These are phyloP conservation scores for Zygnema circumcarinatum DNA, from an alignment of 139 green algal species.

Conservation along the genomic window DNA sequence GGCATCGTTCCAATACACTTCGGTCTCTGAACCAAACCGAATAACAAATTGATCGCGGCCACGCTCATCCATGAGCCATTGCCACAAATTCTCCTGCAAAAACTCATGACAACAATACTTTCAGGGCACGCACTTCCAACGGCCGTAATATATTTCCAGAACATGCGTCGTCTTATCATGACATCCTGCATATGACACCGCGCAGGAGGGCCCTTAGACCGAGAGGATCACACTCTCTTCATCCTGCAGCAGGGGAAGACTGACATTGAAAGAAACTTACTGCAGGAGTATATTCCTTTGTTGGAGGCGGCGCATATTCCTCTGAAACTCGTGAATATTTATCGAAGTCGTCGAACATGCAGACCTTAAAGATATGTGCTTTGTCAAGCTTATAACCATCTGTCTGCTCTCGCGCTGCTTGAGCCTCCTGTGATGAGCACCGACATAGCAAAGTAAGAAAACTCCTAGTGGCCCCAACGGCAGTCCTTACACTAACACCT, in stretches of 20 bases:
- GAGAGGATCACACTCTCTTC: too few relatives aligned
- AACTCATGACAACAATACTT: too few relatives aligned
- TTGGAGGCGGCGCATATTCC: conserved; percentile 67
- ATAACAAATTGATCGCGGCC: conserved; percentile 95
- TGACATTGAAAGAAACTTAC: too few relatives aligned
- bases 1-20: conserved; percentile 83
- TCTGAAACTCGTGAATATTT: conserved; percentile 68
- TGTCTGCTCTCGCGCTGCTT: conserved; percentile 61
- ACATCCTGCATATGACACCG: too few relatives aligned
- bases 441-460: too few relatives aligned
- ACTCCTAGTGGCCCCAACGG: background rate
- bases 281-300: conserved; percentile 64
- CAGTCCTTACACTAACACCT: too few relatives aligned
- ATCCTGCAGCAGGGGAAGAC: too few relatives aligned
- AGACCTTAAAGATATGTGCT: conserved; percentile 89
- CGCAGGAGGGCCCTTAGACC: too few relatives aligned
- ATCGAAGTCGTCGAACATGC: conserved; percentile 94
- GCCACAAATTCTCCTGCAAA: conserved; percentile 84
- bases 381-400: conserved; percentile 97
- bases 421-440: conserved; percentile 65
- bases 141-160: too few relatives aligned
- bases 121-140: too few relatives aligned
- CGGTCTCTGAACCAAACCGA: conserved; percentile 83
- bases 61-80: conserved; percentile 88
- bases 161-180: too few relatives aligned